phyloP scores from a whole-genome alignment of 345 rosid species.

The Melaleuca alternifolia region DNA sequence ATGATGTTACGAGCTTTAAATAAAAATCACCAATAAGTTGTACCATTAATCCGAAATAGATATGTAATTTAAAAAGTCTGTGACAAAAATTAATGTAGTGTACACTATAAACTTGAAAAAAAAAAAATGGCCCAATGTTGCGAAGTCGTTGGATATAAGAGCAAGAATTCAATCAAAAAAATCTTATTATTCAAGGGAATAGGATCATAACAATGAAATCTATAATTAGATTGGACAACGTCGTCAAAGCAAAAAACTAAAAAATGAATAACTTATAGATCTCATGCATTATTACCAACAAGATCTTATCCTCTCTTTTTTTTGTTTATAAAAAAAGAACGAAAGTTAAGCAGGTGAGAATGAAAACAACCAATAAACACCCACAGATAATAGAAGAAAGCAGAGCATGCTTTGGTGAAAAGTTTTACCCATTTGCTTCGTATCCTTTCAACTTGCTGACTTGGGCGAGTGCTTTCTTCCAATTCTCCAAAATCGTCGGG shows the following conservation, averaged over 20 bases:
- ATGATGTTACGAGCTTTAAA: not conserved
- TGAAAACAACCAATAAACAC: not conserved
- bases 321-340: not conserved
- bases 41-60: not conserved
- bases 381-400: not conserved
- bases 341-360: not conserved
- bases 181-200: too few species aligned
- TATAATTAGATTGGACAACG: too few species aligned
- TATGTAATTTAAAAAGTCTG: not conserved
- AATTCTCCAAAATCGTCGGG: not conserved
- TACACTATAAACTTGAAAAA: not conserved
- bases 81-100: not conserved
- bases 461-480: not conserved
- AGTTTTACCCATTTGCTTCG: not conserved
- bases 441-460: not conserved
- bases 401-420: not conserved
- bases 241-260: too few species aligned
- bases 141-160: too few species aligned
- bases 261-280: not conserved
- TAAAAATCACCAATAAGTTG: not conserved
- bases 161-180: too few species aligned
- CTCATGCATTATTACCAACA: not conserved
- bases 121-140: too few species aligned
- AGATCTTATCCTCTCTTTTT: not conserved
- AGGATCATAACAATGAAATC: too few species aligned